phyloP scores from a whole-genome alignment of 2,329 filamentous ascomycete genomes.

The Herpotrichia juniperi region DNA sequence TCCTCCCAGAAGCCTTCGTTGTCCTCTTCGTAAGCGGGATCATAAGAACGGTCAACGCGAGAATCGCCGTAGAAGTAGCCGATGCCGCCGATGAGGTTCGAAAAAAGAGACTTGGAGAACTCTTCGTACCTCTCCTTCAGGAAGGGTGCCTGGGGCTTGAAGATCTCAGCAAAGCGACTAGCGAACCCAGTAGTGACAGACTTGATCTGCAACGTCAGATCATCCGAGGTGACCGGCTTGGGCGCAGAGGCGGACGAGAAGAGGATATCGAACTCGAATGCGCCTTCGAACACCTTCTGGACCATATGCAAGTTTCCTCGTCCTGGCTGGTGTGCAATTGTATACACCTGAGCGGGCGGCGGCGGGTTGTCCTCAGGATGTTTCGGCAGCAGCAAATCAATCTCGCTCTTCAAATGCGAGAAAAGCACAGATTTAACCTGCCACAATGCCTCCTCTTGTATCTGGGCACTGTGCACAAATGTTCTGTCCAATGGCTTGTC shows the following conservation, averaged over 20 bases:
- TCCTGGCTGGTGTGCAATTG: constrained; percentile 71
- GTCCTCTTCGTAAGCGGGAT: constrained; percentile 92
- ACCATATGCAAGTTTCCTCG: constrained; percentile 83
- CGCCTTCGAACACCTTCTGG: constrained; percentile 88
- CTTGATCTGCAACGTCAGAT: constrained; percentile 73
- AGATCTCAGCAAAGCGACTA: constrained; percentile 73
- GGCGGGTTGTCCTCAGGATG: constrained; percentile 69
- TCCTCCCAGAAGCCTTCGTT: constrained; percentile 96
- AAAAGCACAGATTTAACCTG: constrained; percentile 76
- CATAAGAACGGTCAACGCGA: constrained; percentile 87
- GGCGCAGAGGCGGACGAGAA: constrained; percentile 79
- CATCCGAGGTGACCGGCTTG: constrained; percentile 60
- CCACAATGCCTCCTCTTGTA: constrained; percentile 77
- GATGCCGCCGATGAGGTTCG: constrained; percentile 90
- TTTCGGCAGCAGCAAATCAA: constrained; percentile 64
- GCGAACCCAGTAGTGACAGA: constrained; percentile 71
- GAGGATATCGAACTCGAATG: constrained; percentile 91
- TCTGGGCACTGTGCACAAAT: constrained; percentile 72
- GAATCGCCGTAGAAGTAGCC: constrained; percentile 94
- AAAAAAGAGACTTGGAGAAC: constrained; percentile 90
- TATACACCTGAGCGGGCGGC: constrained; percentile 85
- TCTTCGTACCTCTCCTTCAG: constrained; percentile 71
- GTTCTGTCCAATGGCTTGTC: constrained; percentile 78
- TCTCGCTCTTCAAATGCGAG: constrained; percentile 65
- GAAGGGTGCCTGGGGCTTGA: constrained; percentile 79